Conservation (phyloP, 805 yeast species). For the Candida qinlingensis region DNA sequence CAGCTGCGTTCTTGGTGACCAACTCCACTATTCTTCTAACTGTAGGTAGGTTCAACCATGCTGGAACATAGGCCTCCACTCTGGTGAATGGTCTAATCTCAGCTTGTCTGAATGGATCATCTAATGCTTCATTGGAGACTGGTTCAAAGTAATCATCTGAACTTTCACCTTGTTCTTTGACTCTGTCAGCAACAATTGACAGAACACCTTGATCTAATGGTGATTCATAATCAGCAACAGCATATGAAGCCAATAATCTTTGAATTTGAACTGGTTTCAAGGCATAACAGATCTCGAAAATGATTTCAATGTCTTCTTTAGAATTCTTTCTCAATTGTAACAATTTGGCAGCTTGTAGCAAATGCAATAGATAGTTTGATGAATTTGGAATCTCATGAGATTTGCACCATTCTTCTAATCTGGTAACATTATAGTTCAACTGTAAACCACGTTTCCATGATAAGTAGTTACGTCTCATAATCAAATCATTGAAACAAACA, state of each 20-base stretch:
- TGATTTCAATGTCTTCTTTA: conserved; percentile 81
- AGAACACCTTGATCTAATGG: conserved; percentile 82
- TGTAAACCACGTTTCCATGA: conserved; percentile 98
- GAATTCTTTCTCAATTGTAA: conserved; percentile 89
- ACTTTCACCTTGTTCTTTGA: conserved; percentile 52
- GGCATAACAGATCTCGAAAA: conserved; percentile 92
- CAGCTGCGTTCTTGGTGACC: conserved; percentile 77
- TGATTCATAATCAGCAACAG: conserved; percentile 89
- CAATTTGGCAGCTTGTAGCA: conserved; percentile 89
- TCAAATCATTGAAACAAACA: conserved; percentile 88
- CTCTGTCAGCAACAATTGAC: conserved; percentile 74
- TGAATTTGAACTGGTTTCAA: conserved; percentile 95
- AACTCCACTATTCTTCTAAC: conserved; percentile 86
- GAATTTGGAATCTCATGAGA: conserved; percentile 88
- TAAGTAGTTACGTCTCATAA: conserved; percentile 89
- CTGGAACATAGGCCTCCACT: conserved; percentile 90
- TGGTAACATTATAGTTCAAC: conserved; percentile 91
- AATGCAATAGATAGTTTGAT: conserved; percentile 73
- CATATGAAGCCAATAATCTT: conserved; percentile 82
- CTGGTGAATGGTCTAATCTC: conserved; percentile 72
- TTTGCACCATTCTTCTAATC: conserved; percentile 98
- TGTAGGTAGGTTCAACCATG: conserved; percentile 85
- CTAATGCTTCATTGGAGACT: conserved; percentile 67
- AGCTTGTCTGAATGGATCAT: conserved; percentile 76
- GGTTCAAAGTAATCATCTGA: conserved; percentile 65